These are phyloP conservation scores for Russula virescens DNA, from an alignment of 768 basidiomycete genomes.

Conservation along the genomic window DNA sequence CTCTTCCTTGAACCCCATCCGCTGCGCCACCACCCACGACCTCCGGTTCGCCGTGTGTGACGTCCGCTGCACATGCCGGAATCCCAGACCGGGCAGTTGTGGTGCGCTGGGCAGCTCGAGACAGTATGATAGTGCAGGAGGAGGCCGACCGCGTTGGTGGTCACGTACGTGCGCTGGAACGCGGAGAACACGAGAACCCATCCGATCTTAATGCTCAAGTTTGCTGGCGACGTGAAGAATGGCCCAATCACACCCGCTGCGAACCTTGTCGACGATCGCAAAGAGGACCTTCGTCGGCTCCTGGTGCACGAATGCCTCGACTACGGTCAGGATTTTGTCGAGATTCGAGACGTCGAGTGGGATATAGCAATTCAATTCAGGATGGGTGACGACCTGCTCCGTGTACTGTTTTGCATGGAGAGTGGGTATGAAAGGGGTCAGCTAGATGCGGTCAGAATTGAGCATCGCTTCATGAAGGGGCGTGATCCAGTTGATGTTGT, in stretches of 20 bases:
- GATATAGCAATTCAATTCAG: slow-evolving; percentile 32
- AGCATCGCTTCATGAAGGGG: slow-evolving; percentile 32
- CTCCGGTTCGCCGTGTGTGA: slow-evolving; percentile 35
- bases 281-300: slow-evolving; percentile 30
- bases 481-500: slow-evolving; percentile 38
- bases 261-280: slow-evolving; percentile 39
- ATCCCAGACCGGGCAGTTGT: slow-evolving; percentile 33
- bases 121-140: not conserved
- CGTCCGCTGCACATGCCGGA: slow-evolving; percentile 47
- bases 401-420: slow-evolving; percentile 33
- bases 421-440: slow-evolving; percentile 38
- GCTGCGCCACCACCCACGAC: slow-evolving; percentile 36
- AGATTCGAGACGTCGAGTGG: slow-evolving; percentile 28
- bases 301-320: slow-evolving; percentile 25
- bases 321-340: slow-evolving; percentile 25
- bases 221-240: slow-evolving; percentile 23
- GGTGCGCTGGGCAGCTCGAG: slow-evolving; percentile 20
- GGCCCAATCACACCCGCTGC: slow-evolving; percentile 33
- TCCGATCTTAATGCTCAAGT: slow-evolving; percentile 14
- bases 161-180: slow-evolving; percentile 20
- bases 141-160: slow-evolving; percentile 32
- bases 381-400: slow-evolving; percentile 26
- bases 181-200: too few species aligned
- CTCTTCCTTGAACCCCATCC: slow-evolving; percentile 45
- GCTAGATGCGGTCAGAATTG: slow-evolving; percentile 35